These are phyloP conservation scores for Galeopsis tetrahit DNA, from an alignment of 257 asterid species.

Conservation along the genomic window DNA sequence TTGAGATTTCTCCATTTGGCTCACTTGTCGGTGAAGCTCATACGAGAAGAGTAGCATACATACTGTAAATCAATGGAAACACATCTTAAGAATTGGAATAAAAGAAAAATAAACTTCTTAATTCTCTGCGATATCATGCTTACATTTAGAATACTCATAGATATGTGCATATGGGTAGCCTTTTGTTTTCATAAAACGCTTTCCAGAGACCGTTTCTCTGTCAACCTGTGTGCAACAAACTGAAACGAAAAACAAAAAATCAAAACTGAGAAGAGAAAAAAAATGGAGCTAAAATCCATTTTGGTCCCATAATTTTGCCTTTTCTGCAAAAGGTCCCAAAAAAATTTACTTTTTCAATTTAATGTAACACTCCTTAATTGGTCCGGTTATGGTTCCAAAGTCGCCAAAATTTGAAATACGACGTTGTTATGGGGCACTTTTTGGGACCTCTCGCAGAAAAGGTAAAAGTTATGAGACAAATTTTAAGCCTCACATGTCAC, in stretches of 20 bases:
- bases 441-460: no score
- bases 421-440: no score
- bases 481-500: no score
- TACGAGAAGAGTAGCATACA: slow-evolving; percentile 78
- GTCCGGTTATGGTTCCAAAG: no score
- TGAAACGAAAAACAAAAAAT: slow-evolving; percentile 33
- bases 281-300: neutral
- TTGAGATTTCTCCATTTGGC: slow-evolving; percentile 51
- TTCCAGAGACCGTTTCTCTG: slow-evolving; percentile 65
- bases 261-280: neutral
- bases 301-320: no score
- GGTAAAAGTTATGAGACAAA: no score
- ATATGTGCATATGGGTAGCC: slow-evolving; percentile 68
- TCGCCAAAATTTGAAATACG: no score
- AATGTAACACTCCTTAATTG: no score
- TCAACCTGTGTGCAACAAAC: slow-evolving; percentile 57
- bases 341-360: no score
- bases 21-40: slow-evolving; percentile 80
- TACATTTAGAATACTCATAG: slow-evolving; percentile 90
- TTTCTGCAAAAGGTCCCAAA: no score
- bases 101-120: slow-evolving; percentile 2
- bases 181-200: slow-evolving; percentile 44
- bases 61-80: slow-evolving; percentile 50
- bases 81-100: slow-evolving; percentile 35
- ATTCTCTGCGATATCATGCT: slow-evolving; percentile 35